Evolutionary conservation across 768 basidiomycete genomes (phyloP).

Genomic region (Chalciporus pseudorubinellus): DNA sequence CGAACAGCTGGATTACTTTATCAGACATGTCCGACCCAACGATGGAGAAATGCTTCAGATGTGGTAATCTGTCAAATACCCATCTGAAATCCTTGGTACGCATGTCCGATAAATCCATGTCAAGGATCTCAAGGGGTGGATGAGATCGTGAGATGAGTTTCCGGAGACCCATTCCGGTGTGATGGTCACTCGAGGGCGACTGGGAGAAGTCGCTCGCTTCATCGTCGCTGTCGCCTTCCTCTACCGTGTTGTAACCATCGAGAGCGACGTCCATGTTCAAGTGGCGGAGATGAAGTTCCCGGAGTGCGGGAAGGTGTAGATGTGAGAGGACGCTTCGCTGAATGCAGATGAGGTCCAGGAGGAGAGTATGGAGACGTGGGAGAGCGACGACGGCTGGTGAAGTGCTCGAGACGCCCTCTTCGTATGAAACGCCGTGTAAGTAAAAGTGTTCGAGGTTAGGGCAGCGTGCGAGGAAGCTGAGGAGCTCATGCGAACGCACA

Average conservation of each 20-base stretch:
- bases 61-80: conserved; percentile 54
- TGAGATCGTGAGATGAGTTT: conserved; percentile 55
- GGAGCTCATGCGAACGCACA: conserved; percentile 47
- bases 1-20: conserved; percentile 60
- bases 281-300: conserved; percentile 59
- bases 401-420: conserved; percentile 32
- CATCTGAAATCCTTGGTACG: conserved; percentile 78
- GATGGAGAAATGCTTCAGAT: conserved; percentile 65
- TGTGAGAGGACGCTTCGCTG: conserved; percentile 64
- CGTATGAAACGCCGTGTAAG: conserved; percentile 52
- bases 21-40: conserved; percentile 82
- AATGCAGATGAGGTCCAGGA: conserved; percentile 57
- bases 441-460: conserved; percentile 60
- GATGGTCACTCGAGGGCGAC: conserved; percentile 72
- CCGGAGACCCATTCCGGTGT: conserved; percentile 78
- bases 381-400: conserved; percentile 46
- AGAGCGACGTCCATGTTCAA: conserved; percentile 59
- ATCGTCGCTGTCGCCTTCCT: conserved; percentile 72
- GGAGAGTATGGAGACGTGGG: conserved; percentile 57
- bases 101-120: conserved; percentile 83
- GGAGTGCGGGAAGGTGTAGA: conserved; percentile 58
- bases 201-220: conserved; percentile 73
- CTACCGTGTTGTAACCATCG: conserved; percentile 35
- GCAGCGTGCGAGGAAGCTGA: conserved; percentile 59
- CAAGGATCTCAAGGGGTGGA: conserved; percentile 62